These are phyloP conservation scores for Echites panduratus DNA, from an alignment of 257 asterid species.

Conservation along the genomic window DNA sequence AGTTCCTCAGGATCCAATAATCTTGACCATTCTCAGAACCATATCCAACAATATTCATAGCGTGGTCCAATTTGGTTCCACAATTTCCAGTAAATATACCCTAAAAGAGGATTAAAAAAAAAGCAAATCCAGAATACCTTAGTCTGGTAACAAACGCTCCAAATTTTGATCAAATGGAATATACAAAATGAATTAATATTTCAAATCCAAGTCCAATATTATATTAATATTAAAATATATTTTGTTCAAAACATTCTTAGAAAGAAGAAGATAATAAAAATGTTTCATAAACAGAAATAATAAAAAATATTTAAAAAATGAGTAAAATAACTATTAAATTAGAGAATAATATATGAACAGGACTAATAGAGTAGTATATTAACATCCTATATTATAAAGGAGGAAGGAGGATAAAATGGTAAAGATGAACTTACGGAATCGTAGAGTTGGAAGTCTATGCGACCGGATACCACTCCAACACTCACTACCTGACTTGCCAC, in stretches of 20 bases:
- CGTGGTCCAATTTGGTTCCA: slow-evolving; percentile 54
- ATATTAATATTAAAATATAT: no score
- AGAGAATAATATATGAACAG: no score
- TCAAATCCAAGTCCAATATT: neutral
- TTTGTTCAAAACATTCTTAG: no score
- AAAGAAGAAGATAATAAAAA: no score
- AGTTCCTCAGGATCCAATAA: slow-evolving; percentile 73
- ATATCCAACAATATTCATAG: slow-evolving; percentile 65
- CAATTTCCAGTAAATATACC: slow-evolving; percentile 65
- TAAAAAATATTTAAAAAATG: no score
- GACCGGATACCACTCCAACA: slow-evolving; percentile 58
- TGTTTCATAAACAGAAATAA: no score
- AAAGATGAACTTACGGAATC: neutral
- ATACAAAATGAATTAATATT: neutral
- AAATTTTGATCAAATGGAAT: neutral
- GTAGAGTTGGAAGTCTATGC: slow-evolving; percentile 61
- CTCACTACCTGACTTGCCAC: slow-evolving; percentile 48
- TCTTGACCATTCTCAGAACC: slow-evolving; percentile 47
- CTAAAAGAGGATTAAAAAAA: slow-evolving; percentile 25
- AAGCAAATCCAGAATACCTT: no score
- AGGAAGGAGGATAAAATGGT: neutral
- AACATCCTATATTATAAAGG: no score
- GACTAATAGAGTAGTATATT: no score
- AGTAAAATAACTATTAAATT: no score
- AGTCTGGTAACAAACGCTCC: neutral